Conservation (phyloP, 306 rosid species). For the Mimosa pudica region DNA sequence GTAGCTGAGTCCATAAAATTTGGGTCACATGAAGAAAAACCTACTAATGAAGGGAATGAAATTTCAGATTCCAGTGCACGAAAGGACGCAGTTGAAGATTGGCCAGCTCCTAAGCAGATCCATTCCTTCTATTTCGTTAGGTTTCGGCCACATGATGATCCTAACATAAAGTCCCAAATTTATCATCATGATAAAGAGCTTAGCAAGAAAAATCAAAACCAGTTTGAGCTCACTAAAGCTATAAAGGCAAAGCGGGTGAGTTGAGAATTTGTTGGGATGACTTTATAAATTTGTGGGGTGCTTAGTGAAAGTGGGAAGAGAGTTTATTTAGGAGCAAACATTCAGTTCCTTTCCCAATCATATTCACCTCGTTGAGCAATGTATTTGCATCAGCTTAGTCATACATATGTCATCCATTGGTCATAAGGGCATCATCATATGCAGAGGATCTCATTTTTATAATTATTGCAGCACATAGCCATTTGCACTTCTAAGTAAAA, state of each 20-base stretch:
- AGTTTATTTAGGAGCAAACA: neutral
- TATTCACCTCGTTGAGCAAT: neutral
- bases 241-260: conserved; percentile 93
- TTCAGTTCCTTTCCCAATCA: neutral
- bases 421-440: conserved; percentile 3
- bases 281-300: conserved; percentile 3
- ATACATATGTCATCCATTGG: neutral
- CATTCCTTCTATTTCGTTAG: conserved; percentile 70
- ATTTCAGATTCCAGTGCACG: conserved; percentile 55
- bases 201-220: conserved; percentile 71
- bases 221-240: conserved; percentile 69
- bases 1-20: conserved; percentile 65
- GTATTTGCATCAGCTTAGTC: neutral
- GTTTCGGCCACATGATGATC: conserved; percentile 75
- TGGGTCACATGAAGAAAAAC: conserved; percentile 87
- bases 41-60: conserved; percentile 55
- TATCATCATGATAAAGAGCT: conserved; percentile 69
- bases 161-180: conserved; percentile 63
- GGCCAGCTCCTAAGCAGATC: conserved; percentile 96
- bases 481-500: neutral
- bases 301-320: neutral
- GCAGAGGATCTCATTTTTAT: neutral
- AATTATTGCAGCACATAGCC: neutral
- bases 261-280: conserved; percentile 31
- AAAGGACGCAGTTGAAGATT: conserved; percentile 77